A percentile compares a stretch with the other conserved stretches of the same genome.
phyloP scores from a whole-genome alignment of 2,329 filamentous ascomycete genomes.

The Mycosphaerelloides madeirae region DNA sequence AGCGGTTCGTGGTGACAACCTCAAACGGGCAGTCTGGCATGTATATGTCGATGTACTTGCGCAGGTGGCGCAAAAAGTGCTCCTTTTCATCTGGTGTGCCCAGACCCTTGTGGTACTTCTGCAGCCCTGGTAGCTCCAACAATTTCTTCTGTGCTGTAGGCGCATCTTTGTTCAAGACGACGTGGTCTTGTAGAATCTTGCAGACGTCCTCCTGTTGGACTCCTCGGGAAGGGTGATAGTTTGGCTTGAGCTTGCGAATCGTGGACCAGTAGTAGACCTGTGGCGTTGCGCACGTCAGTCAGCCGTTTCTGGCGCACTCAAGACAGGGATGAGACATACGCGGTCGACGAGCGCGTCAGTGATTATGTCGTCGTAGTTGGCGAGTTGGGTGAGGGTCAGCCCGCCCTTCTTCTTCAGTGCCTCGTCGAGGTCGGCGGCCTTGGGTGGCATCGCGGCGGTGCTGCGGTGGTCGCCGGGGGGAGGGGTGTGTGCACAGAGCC shows the following conservation, averaged over 20 bases:
- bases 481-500: neutral
- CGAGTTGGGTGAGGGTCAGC: slow-evolving; percentile 80
- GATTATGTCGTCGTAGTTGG: slow-evolving; percentile 89
- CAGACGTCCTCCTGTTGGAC: slow-evolving; percentile 62
- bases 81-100: slow-evolving; percentile 70
- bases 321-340: slow-evolving; percentile 53
- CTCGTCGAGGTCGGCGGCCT: slow-evolving; percentile 38
- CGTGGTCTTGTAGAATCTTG: slow-evolving; percentile 56
- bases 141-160: slow-evolving; percentile 66
- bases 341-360: slow-evolving; percentile 94
- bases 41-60: slow-evolving; percentile 89
- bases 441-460: slow-evolving; percentile 23
- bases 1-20: slow-evolving; percentile 87
- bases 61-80: slow-evolving; percentile 79
- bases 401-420: slow-evolving; percentile 59
- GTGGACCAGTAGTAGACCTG: slow-evolving; percentile 95
- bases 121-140: slow-evolving; percentile 66
- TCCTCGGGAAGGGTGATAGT: slow-evolving; percentile 82
- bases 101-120: slow-evolving; percentile 64
- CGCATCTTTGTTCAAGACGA: slow-evolving; percentile 70
- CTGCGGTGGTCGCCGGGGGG: neutral
- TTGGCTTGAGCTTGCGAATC: slow-evolving; percentile 84
- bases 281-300: slow-evolving; percentile 11
- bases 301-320: neutral
- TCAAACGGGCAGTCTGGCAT: slow-evolving; percentile 92